These are phyloP conservation scores for Chlorophyllum brunneum DNA, from an alignment of 768 basidiomycete genomes.

Conservation along the genomic window DNA sequence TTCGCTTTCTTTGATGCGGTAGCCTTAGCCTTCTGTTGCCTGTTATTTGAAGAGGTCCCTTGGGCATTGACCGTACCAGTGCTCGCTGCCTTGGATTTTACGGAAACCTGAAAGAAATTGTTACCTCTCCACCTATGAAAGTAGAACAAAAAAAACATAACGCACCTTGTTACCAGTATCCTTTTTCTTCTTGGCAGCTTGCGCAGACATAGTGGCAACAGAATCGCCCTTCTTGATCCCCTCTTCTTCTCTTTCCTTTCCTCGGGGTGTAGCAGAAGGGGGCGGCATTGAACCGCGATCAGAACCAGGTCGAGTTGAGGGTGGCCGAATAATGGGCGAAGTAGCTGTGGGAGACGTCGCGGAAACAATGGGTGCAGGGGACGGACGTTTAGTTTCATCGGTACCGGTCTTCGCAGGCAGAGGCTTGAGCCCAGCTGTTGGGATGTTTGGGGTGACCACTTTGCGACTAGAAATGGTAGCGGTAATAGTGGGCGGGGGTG, in stretches of 20 bases:
- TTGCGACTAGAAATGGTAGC: slow-evolving; percentile 11
- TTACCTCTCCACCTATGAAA: too few species aligned
- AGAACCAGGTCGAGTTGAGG: slow-evolving; percentile 24
- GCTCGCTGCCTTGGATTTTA: slow-evolving; percentile 20
- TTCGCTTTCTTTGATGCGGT: slow-evolving; percentile 4
- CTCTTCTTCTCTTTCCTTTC: slow-evolving; percentile 27
- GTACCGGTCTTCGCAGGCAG: slow-evolving; percentile 4
- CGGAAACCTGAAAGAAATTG: slow-evolving; percentile 9
- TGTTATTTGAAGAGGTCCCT: slow-evolving; percentile 10
- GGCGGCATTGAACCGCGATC: slow-evolving; percentile 63
- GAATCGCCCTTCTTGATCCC: slow-evolving; percentile 20
- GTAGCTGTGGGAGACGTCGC: slow-evolving; percentile 12
- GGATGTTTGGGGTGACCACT: slow-evolving; percentile 10
- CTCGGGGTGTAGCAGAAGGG: slow-evolving; percentile 28
- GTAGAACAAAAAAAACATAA: slow-evolving; percentile 10
- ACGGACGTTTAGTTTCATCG: background rate
- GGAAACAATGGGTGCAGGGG: slow-evolving; percentile 13
- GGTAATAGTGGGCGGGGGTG: too few species aligned
- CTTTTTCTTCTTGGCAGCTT: slow-evolving; percentile 40
- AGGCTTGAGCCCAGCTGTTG: background rate
- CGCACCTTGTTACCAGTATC: slow-evolving; percentile 30
- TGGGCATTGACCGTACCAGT: slow-evolving; percentile 20
- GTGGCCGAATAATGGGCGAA: slow-evolving; percentile 14
- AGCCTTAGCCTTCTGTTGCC: slow-evolving; percentile 1
- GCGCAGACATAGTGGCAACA: slow-evolving; percentile 15